Evolutionary conservation across 306 rosid genomes (phyloP).

Genomic region (Citrullus amarus): DNA sequence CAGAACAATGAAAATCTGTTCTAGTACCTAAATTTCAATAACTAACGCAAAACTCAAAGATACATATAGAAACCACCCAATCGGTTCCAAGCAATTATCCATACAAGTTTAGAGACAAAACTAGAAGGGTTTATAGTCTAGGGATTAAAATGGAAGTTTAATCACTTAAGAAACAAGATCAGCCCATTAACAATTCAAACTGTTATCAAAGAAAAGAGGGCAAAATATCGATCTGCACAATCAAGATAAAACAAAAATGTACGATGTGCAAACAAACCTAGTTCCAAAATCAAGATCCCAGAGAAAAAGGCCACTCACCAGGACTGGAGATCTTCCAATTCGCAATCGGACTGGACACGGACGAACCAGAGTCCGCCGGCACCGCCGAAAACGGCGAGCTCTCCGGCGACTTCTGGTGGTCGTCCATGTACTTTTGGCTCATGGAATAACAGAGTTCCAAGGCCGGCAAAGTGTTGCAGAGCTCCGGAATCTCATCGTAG

Average conservation of each 20-base stretch:
- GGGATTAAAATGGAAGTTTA: background rate
- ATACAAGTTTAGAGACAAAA: background rate
- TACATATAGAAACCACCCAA: background rate
- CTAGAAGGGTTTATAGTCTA: background rate
- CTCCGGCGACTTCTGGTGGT: slow-evolving; percentile 38
- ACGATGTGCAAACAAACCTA: background rate
- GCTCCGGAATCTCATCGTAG: slow-evolving; percentile 82
- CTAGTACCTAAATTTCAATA: background rate
- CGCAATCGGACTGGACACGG: slow-evolving; percentile 40
- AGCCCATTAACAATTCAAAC: background rate
- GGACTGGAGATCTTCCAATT: slow-evolving; percentile 90
- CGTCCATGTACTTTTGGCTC: slow-evolving; percentile 61
- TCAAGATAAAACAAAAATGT: background rate
- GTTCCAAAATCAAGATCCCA: background rate
- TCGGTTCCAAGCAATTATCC: background rate
- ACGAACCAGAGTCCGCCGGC: slow-evolving; percentile 20
- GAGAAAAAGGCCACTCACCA: slow-evolving; percentile 23
- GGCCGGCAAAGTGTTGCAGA: slow-evolving; percentile 75
- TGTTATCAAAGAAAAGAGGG: background rate
- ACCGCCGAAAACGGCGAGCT: slow-evolving; percentile 8
- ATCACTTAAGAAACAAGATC: background rate
- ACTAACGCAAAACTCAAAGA: background rate
- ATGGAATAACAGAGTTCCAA: slow-evolving; percentile 78
- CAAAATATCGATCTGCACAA: background rate
- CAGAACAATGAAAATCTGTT: background rate